Evolutionary conservation across 2,329 filamentous ascomycete species (phyloP), one percentile per base, ranked within the genome.

Genomic region (Orbilia quercus): DNA sequence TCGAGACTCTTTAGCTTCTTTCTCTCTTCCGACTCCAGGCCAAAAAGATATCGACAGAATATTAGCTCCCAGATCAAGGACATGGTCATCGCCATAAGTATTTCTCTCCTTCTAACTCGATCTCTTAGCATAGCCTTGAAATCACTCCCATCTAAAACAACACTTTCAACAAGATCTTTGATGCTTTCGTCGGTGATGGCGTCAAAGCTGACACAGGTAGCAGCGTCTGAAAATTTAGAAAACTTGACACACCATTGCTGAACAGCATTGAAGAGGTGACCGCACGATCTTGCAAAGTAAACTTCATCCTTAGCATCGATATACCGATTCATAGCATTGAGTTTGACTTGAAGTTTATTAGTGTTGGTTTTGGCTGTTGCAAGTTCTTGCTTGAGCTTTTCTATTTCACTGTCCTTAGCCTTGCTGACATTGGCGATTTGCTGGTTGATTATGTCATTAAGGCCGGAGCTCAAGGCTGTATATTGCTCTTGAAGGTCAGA

Each of bases 41-140:
- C 95, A 80, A 99, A 99, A 23, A 99, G 88, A 81, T 99, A 99
- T 75, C 95, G 89, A 7, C 94, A 97, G 80, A 99, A 99, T 80
- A 99, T 89, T 79, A 96, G 97, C 81, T 99, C 95, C 93, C 93
- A 99, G 57, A 99, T 89, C 92, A 99, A 97, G 74, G 91, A 95
- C 93, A 98, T 98, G 64, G 94, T 91, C 81, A 99, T 92, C 38
- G 92, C 95, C 92, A 98, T 97, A 85, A 99, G 97, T 69, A 98
- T 89, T 80, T 98, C 94, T 72, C 94, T 89, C 74, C 95, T 89
- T 78, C 87, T 89, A 62, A 97, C 90, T 40, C 96, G 91, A 80
- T 99, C 94, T 76, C 87, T 86, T 53, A 99, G 88, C 79, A 96
- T 95, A 67, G 85, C 84, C 81, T 98, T 92, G 75, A 96, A 92